Evolutionary conservation across 129 eudicot genomes (phyloP), one percentile per base, ranked within the genome.

Genomic region (Lactuca sativa): DNA sequence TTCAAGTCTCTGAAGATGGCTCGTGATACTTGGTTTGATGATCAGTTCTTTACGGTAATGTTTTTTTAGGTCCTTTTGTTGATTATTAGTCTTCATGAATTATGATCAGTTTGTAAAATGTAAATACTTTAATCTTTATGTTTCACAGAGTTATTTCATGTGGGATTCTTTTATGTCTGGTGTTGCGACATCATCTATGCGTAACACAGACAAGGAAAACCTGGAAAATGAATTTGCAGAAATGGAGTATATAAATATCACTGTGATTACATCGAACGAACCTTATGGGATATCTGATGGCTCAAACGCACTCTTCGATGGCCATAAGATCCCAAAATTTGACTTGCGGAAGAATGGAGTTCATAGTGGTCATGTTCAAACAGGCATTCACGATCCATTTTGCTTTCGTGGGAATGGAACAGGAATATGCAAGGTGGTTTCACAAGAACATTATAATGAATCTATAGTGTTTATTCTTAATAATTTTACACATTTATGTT

Each of bases 341-440:
- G 58, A 78, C 56, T 80, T 86, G 62, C n/a, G 7, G 38, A 85
- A 82, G 40, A 53, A 75, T 73, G 96, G 96, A 61, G 90, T 92
- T 76, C 98, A 92, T 64, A 89, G 98, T 32, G 98, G 98, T 66
- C 96, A 92, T 81, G 95, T 92, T 65, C 95, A 89, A 73, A 81
- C 54, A 3, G 82, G 92, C 70, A 82, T 89, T 57, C 72, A 54
- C 6, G 98, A 92, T 83, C 95, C 88, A 38, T 89, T 81, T 83
- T 92, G 96, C 70, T 41, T 77, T 18, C 84, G 69, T 69, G 70
- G 59, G 79, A 75, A 89, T 61, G 90, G 84, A 15, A 64, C 53
- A 61, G 98, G 96, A 34, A 84, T 69, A 81, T 92, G 98, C 77
- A 53, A 92, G 96, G 98, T 92, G 75, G 17, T 60, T 66, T 65